Evolutionary conservation across 331 rosid species (phyloP), one percentile per base, ranked within the genome.

Genomic region (Arachis monticola): DNA sequence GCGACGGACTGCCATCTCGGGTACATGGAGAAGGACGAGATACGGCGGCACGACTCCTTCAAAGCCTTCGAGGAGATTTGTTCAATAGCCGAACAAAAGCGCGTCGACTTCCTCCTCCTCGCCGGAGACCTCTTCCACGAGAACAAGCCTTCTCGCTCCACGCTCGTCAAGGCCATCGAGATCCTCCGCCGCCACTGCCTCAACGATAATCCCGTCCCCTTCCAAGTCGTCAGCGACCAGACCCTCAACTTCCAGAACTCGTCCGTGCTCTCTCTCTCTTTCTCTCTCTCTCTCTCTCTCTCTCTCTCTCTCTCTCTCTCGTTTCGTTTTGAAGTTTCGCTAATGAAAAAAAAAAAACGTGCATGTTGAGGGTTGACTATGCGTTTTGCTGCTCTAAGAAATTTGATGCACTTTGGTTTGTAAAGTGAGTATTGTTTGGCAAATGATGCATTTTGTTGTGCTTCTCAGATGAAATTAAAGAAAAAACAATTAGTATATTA

Each of bases 41-140:
- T 94, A 48, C 88, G 99, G 7, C 92, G 99, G 61, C 97, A 94
- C 64, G 97, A 94, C 82, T 92, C 99, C 0, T 94, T 94, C 62
- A 89, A 88, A 74, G 92, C 99, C 47, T 94, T 94, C 70, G 92
- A 94, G 47, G 99, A 94, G 85, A 92, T 94, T 74, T 94, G 97
- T 81, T 87, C 96, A 48, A 86, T 94, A 27, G 99, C 99, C 1
- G 90, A 83, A 56, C 82, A 83, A 59, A 89, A 90, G 59, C 45
- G 85, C 75, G 99, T 95, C 78, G 99, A 95, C 51, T 88, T 90
- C 70, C 32, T 95, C 67, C 94, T 95, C 66, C 94, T 95, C 50
- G 99, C 97, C 3, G 99, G 99, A 48, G 97, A 95, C 74, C 97
- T 95, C 64, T 95, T 95, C 85, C 99, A 95, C 67, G 99, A 92